These are phyloP conservation scores for Friedmanniomyces simplex DNA, from an alignment of 495 filamentous ascomycete genomes.

Conservation along the genomic window DNA sequence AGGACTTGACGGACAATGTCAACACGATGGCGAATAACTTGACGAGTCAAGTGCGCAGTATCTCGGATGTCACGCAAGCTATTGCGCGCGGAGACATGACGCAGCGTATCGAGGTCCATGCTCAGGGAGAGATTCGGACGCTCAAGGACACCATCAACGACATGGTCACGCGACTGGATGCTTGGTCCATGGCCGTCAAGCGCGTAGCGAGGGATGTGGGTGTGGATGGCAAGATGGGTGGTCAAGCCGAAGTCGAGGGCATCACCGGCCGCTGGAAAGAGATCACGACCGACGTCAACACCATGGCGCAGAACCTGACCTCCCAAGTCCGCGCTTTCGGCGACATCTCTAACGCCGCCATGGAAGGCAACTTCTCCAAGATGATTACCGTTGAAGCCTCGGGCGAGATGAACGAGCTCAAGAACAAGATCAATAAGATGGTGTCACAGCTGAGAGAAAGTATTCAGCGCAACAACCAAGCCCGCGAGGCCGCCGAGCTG, in stretches of 20 bases:
- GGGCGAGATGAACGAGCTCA: conserved; percentile 98
- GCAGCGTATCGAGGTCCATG: conserved; percentile 91
- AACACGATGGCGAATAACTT: conserved; percentile 94
- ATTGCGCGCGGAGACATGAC: conserved; percentile 92
- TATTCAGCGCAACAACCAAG: conserved; percentile 95
- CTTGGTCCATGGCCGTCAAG: conserved; percentile 95
- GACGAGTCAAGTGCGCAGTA: conserved; percentile 88
- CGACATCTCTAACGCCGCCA: conserved; percentile 94
- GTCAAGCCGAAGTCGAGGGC: conserved; percentile 89
- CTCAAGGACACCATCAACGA: conserved; percentile 98
- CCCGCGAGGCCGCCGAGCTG: conserved; percentile 89
- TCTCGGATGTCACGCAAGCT: conserved; percentile 93
- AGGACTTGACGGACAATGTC: conserved; percentile 93
- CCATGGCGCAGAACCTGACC: conserved; percentile 96
- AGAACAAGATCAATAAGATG: conserved; percentile 99
- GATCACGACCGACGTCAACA: conserved; percentile 96
- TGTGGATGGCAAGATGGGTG: conserved; percentile 97
- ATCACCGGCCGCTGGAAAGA: conserved; percentile 96
- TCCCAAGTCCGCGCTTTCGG: conserved; percentile 97
- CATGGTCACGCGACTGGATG: conserved; percentile 94
- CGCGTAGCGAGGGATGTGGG: conserved; percentile 94
- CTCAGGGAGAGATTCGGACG: conserved; percentile 87
- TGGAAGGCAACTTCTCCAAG: conserved; percentile 93
- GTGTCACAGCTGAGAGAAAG: conserved; percentile 89
- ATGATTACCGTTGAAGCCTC: conserved; percentile 97